phyloP scores from a whole-genome alignment of 192 early-diverging fungal genomes.

The Coemansia sp. region DNA sequence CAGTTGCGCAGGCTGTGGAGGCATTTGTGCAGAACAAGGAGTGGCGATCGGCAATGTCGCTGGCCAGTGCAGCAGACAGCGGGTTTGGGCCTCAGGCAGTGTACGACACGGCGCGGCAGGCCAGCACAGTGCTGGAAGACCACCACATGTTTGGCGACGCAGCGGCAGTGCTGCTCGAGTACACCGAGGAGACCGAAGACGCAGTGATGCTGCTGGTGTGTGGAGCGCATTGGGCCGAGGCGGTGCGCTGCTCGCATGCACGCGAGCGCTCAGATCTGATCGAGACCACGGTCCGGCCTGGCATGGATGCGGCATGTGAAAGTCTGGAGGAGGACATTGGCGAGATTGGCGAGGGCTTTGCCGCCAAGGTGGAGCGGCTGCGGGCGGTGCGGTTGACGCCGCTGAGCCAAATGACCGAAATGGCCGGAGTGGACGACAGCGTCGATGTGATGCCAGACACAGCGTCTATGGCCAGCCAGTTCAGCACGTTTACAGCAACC shows the following conservation, averaged over 20 bases:
- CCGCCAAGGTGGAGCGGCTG: slow-evolving; percentile 24
- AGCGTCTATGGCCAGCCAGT: slow-evolving; percentile 86
- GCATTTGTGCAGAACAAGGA: slow-evolving; percentile 38
- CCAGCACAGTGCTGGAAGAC: slow-evolving; percentile 54
- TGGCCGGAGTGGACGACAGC: slow-evolving; percentile 60
- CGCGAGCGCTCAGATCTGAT: slow-evolving; percentile 68
- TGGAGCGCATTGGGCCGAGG: slow-evolving; percentile 77
- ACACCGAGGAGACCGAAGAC: slow-evolving; percentile 67
- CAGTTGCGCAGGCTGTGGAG: slow-evolving; percentile 18
- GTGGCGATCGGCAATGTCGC: slow-evolving; percentile 40
- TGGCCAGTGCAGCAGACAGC: slow-evolving; percentile 18
- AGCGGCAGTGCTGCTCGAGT: slow-evolving; percentile 69
- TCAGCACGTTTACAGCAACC: slow-evolving; percentile 74
- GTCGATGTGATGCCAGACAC: slow-evolving; percentile 96
- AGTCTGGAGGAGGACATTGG: slow-evolving; percentile 28
- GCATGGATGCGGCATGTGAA: slow-evolving; percentile 21
- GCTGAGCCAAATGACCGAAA: slow-evolving; percentile 13
- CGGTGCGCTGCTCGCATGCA: slow-evolving; percentile 63
- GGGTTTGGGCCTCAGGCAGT: slow-evolving; percentile 12
- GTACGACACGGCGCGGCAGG: slow-evolving; percentile 31
- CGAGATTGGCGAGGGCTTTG: slow-evolving; percentile 34
- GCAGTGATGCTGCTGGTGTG: slow-evolving; percentile 69
- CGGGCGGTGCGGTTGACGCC: slow-evolving; percentile 37
- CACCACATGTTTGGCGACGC: slow-evolving; percentile 67
- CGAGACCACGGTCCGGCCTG: slow-evolving; percentile 72